Base-by-base conservation (phyloP, 108 stramenopile species). In the Poteriospumella lacustris region DNA sequence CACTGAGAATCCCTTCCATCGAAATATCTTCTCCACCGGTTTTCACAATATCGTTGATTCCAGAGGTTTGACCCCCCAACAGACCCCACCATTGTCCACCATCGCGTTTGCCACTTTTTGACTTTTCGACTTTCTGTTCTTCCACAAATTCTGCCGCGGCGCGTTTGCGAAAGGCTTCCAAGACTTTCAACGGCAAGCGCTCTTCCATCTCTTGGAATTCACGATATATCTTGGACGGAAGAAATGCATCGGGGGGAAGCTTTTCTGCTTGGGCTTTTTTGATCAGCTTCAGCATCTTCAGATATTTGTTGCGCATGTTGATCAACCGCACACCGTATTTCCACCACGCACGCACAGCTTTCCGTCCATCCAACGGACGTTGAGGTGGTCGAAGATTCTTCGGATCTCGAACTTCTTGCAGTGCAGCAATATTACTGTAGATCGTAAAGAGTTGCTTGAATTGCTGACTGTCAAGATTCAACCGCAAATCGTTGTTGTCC, bases 391-490 rank as follows among this genome's bases (percentile, higher is more conserved):
- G 36, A 15, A 34, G 42, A 34, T 56, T 44, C 33, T 39, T 24
- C 12, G 36, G 36, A 38, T 40, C 64, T 31, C 31, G 19, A 12
- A 67, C 19, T 15, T 52, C 19, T 52, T 19, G 9, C 19, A 52
- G 19, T 9, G 47, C 47, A 52, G 9, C 47, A 19, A 52, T 52
- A 19, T 19, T 9, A 67, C 31, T 12, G 31, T 64, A 64, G 52
- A 24, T 56, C 19, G 15, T 56, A 19, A 73, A 52, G 5, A 73
- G 5, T 73, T 73, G 70, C 31, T 73, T 24, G 31, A 29, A 73
- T 38, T 73, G 70, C 36, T n/a, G 12, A 26, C 70, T 44, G 42
- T 73, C 70, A 3, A 73, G 36, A 42, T 36, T 42, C 9, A 73
- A 52, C 31, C 9, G 41, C 38, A 38, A 3, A 73, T 73, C 42